Base-by-base conservation (phyloP, 225 moss, liverwort and hornwort genomes). In the Polytrichum commune region DNA sequence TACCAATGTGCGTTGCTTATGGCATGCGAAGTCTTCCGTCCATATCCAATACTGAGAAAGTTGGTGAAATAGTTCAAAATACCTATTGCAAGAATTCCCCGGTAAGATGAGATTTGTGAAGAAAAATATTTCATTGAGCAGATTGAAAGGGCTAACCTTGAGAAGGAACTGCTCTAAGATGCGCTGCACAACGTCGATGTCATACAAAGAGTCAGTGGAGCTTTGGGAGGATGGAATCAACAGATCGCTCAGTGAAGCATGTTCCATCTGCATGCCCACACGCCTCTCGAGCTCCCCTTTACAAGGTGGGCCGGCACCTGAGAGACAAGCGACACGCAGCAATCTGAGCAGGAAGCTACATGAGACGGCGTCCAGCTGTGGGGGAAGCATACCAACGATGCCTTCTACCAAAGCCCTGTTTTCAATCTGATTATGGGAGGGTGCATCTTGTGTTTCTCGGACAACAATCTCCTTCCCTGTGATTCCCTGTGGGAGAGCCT, bases 111-210 rank as follows among this genome's bases (percentile, higher is more conserved):
- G 4, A 46, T 3, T 46, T 46, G 46, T 4, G 1, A 16, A 13
- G 3, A 13, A 46, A 38, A 3, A 3, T 3, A 0, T 13, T 16
- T 10, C 0, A 13, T 16, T 46, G 13, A 13, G 13, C 3, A 46
- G 13, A 46, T 46, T 46, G 3, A 46, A 3, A 46, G 46, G 1
- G 22, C 46, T 68, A 62, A 80, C 82, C 68, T 75, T 87, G 55
- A 78, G 73, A 53, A 93, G 72, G 56, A 94, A 97, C 72, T 82
- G 83, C 64, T 94, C 90, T 65, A 97, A 66, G 63, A 97, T 86
- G 54, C 94, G 89, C 66, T 92, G 91, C 53, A 97, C 94, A 70
- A 93, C 82, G 60, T 97, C 96, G 27, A 97, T 85, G 26, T 97
- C 94, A 32, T 86, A 97, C 54, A 92, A 81, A 26, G 90, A 90